These are phyloP conservation scores for Ophiosphaerella narmari DNA, from an alignment of 2,329 filamentous ascomycete genomes.

Conservation along the genomic window DNA sequence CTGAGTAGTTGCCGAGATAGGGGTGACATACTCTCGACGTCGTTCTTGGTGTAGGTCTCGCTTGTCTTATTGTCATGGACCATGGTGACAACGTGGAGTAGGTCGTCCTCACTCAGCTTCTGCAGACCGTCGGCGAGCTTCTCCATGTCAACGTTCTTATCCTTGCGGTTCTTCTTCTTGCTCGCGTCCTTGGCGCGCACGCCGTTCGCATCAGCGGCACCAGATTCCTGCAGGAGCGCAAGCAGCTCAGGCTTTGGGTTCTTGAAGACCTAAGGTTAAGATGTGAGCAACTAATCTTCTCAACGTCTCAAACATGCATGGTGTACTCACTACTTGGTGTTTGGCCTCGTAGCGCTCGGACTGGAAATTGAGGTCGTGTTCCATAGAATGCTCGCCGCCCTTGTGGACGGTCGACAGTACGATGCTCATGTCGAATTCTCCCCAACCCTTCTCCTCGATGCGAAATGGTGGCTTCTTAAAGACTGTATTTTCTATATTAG, in stretches of 20 bases:
- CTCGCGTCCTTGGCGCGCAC: slow-evolving; percentile 67
- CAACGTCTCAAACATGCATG: not conserved
- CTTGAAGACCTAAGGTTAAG: slow-evolving; percentile 69
- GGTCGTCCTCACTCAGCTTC: slow-evolving; percentile 88
- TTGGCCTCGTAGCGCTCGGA: slow-evolving; percentile 79
- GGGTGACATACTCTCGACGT: slow-evolving; percentile 80
- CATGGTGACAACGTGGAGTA: slow-evolving; percentile 94
- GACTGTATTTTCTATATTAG: slow-evolving; percentile 32
- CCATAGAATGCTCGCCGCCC: slow-evolving; percentile 75
- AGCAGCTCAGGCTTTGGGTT: slow-evolving; percentile 90
- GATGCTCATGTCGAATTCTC: slow-evolving; percentile 95
- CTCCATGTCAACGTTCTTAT: slow-evolving; percentile 83
- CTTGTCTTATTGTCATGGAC: slow-evolving; percentile 96
- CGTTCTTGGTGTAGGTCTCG: slow-evolving; percentile 96
- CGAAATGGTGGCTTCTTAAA: slow-evolving; percentile 85
- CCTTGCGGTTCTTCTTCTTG: slow-evolving; percentile 77
- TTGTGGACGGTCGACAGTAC: slow-evolving; percentile 84
- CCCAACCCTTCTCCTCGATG: slow-evolving; percentile 95
- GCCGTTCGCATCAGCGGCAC: slow-evolving; percentile 70
- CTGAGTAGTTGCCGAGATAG: not conserved
- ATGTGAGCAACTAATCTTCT: slow-evolving; percentile 7
- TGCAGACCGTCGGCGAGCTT: slow-evolving; percentile 92
- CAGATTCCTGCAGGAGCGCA: slow-evolving; percentile 78
- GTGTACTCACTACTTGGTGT: slow-evolving; percentile 68
- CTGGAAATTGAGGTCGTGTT: slow-evolving; percentile 92